Base-by-base conservation (phyloP, 2,329 filamentous ascomycete genomes). In the Fusarium neocosmosporiellum region DNA sequence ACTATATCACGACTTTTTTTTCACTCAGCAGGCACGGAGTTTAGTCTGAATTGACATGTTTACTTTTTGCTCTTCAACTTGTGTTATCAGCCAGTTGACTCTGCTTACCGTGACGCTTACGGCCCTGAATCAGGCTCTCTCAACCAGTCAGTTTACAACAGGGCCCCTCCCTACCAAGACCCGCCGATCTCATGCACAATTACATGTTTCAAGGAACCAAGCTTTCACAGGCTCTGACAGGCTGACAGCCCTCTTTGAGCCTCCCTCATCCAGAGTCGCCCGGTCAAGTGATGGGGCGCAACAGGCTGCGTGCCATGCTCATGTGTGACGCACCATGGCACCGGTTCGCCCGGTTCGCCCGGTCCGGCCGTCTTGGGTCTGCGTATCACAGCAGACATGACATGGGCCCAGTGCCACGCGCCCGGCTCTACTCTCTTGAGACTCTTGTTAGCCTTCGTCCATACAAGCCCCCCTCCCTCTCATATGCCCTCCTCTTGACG, bases 271-370 rank as follows among this genome's bases (percentile, higher is more conserved):
- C 46, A 50, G 9, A 29, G 10, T 50, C 10, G 27, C 27, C 27
- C 27, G 62, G 50, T 66, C 71, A 65, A 74, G 71, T 72, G 71
- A 74, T 62, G 67, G 64, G 37, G 43, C 64, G 58, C 41, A n/a
- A n/a, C 18, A n/a, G 43, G 50, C 33, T 24, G 59, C 37, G 61
- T 58, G 62, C 34, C 46, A 64, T 46, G 63, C 50, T 61, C 59
- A 61, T 67, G 50, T 66, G 65, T 72, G 68, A 72, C 59, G 31
- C 71, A 69, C 46, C 29, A 27, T 57, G 24, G 46, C 53, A 39
- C 57, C 46, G 59, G 55, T 50, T 65, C 53, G 24, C 11, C 39
- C 22, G 46, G 20, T 50, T 34, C n/a, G 22, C n/a, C n/a, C n/a
- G n/a, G n/a, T n/a, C n/a, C n/a, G n/a, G n/a, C n/a, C n/a, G n/a